Evolutionary conservation across 345 rosid genomes (phyloP), one percentile per base, ranked within the genome.

Genomic region (Boechera retrofracta): DNA sequence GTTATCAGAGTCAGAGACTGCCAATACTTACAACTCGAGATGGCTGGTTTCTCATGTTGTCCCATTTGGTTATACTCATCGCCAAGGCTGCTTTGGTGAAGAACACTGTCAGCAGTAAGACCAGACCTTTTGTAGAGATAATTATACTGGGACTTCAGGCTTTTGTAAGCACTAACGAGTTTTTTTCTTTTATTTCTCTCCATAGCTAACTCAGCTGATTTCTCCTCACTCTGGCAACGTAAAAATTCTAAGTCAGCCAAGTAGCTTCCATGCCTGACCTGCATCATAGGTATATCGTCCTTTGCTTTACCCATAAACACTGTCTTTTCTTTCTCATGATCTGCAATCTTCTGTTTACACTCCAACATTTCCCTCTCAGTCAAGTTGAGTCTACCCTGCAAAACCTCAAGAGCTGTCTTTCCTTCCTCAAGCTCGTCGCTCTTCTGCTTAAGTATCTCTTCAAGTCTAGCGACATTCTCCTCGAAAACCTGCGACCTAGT

Each of bases 71-170:
- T 83, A 75, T 64, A 79, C 71, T 77, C 89, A 56, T 80, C 76
- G 41, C 80, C 85, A 72, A 72, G 69, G 44, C 75, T 83, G 73
- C 54, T 55, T 54, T 72, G 75, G 10, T 57, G 68, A 82, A 76
- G 66, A 82, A 77, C 80, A 68, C 84, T 83, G 67, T 85, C 90
- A 8, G 70, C 58, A 38, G 84, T 79, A 72, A 87, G 86, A 44
- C 89, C 91, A 21, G 16, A 72, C 85, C 68, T 89, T 72, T 73
- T 51, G 36, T 80, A 67, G 61, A 95, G 91, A 73, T 39, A 95
- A 26, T 52, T 84, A 81, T 92, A 80, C 54, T 92, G 94, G 55
- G 94, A 89, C 80, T 84, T 90, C 49, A 89, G 72, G 72, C 79
- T 88, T 54, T 90, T 90, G 88, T 83, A 90, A 26, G 73, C 55